Conservation (phyloP, 2,329 filamentous ascomycete species). For the Pleurostoma richardsiae region DNA sequence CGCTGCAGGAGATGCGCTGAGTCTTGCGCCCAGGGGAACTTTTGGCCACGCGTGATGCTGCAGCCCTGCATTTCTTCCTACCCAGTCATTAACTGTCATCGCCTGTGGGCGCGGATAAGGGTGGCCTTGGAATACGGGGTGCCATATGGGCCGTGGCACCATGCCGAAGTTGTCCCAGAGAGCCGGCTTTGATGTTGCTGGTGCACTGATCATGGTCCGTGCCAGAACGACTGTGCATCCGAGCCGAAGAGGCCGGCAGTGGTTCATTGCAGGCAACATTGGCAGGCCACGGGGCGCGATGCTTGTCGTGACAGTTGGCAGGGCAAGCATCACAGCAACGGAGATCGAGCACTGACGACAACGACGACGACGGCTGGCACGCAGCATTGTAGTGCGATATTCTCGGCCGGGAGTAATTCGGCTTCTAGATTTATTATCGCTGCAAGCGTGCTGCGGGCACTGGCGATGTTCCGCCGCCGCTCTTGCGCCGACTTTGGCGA, state of each 20-base stretch:
- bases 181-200: slow-evolving; percentile 1
- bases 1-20: background rate
- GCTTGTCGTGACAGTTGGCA: background rate
- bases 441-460: too few species aligned
- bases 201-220: background rate
- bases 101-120: background rate
- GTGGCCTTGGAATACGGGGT: background rate
- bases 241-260: background rate
- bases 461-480: too few species aligned
- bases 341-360: background rate
- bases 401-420: background rate
- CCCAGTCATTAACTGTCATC: background rate
- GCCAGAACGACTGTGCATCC: background rate
- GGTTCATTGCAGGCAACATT: background rate
- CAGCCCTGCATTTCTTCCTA: background rate
- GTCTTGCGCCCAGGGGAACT: background rate
- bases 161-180: background rate
- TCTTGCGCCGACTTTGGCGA: too few species aligned
- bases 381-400: background rate
- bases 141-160: background rate
- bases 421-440: too few species aligned
- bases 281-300: background rate
- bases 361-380: background rate
- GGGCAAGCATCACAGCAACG: background rate
- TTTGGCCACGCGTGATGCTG: background rate